Percentiles rank a stretch among this genome's conserved stretches.
Evolutionary conservation across 495 filamentous ascomycete species (phyloP).

Genomic region (Xanthoparmelia taractica): DNA sequence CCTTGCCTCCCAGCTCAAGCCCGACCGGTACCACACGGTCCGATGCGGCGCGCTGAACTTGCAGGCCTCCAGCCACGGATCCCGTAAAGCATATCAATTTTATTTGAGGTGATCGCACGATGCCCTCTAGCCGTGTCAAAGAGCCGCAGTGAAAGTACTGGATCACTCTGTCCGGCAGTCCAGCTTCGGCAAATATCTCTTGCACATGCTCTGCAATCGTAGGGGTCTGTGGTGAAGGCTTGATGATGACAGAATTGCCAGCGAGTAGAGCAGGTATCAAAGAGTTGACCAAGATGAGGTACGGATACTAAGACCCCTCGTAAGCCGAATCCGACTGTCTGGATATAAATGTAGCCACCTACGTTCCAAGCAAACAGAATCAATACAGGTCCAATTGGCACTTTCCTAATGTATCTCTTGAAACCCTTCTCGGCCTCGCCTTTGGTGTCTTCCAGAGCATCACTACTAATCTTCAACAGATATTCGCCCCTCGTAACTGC

Average conservation of each 20-base stretch:
- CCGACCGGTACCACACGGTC: constrained; percentile 75
- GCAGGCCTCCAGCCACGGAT: constrained; percentile 78
- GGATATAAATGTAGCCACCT: constrained; percentile 11
- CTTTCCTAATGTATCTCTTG: constrained; percentile 79
- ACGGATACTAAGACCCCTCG: constrained; percentile 63
- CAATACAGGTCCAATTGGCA: constrained; percentile 74
- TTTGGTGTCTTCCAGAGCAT: constrained; percentile 52
- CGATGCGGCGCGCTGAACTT: constrained; percentile 74
- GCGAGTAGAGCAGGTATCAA: constrained; percentile 79
- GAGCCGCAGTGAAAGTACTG: constrained; percentile 88
- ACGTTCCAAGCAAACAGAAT: constrained; percentile 93
- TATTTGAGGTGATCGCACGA: constrained; percentile 67
- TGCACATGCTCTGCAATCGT: constrained; percentile 78
- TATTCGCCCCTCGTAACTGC: constrained; percentile 75
- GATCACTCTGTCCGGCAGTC: constrained; percentile 69
- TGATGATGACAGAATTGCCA: constrained; percentile 83
- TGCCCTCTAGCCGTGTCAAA: constrained; percentile 55
- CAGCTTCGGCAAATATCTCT: constrained; percentile 65
- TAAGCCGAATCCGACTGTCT: constrained; percentile 1
- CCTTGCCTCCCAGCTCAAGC: constrained; percentile 87
- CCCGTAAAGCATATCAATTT: constrained; percentile 82
- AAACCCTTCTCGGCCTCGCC: constrained; percentile 80
- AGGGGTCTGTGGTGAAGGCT: constrained; percentile 89
- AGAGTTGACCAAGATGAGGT: constrained; percentile 83
- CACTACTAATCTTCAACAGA: constrained; percentile 63